Evolutionary conservation across 768 basidiomycete species (phyloP).

Genomic region (Lactarius psammicola): DNA sequence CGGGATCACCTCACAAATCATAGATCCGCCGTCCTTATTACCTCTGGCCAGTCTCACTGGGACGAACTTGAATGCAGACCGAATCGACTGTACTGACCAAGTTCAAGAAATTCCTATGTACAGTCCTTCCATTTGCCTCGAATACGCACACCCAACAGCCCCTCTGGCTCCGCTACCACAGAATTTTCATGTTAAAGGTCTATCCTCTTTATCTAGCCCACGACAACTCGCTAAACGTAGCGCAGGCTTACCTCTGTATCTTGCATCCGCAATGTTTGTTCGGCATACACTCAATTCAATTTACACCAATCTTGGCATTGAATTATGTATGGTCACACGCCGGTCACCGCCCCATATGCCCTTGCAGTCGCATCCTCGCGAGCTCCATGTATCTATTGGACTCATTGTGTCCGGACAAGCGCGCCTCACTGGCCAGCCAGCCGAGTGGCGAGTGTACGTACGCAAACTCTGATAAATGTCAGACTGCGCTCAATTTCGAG

Average conservation of each 20-base stretch:
- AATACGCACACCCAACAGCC: slow-evolving; percentile 65
- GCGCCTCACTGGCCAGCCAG: slow-evolving; percentile 58
- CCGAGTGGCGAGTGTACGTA: slow-evolving; percentile 76
- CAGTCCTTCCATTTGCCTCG: slow-evolving; percentile 58
- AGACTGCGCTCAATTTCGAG: not conserved
- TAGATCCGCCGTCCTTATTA: slow-evolving; percentile 33
- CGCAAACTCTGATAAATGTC: slow-evolving; percentile 10
- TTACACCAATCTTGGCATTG: slow-evolving; percentile 62
- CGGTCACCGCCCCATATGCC: slow-evolving; percentile 30
- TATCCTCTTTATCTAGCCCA: slow-evolving; percentile 18
- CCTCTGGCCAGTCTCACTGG: slow-evolving; percentile 20
- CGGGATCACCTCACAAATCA: slow-evolving; percentile 56
- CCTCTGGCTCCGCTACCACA: slow-evolving; percentile 70
- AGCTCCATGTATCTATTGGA: slow-evolving; percentile 47
- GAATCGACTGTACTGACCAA: slow-evolving; percentile 37
- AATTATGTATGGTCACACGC: slow-evolving; percentile 47
- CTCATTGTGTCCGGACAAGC: slow-evolving; percentile 56
- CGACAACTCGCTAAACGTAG: not conserved
- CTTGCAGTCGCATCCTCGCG: slow-evolving; percentile 22
- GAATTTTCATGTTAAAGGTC: slow-evolving; percentile 71
- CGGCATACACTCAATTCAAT: slow-evolving; percentile 74
- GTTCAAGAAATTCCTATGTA: slow-evolving; percentile 52
- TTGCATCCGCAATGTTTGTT: slow-evolving; percentile 65
- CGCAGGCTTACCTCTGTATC: slow-evolving; percentile 68
- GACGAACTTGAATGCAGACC: slow-evolving; percentile 35